Evolutionary conservation across 2,329 filamentous ascomycete species (phyloP).

Genomic region (Alternaria metachromatica): DNA sequence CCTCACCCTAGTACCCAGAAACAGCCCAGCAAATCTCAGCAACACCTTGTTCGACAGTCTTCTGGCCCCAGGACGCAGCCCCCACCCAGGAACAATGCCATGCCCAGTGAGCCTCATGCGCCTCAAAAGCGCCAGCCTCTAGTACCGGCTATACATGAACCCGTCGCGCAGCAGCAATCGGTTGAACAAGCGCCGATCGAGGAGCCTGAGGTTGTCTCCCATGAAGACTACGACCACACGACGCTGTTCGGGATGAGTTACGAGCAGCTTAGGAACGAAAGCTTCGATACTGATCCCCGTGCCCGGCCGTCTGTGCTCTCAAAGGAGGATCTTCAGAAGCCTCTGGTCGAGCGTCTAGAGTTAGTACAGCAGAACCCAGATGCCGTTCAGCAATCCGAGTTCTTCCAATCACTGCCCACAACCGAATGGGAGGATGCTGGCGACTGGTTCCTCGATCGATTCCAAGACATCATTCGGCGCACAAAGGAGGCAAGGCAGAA

Average conservation of each 20-base stretch:
- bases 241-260: conserved; percentile 56
- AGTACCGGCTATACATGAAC: conserved; percentile 7
- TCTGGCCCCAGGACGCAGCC: neutral
- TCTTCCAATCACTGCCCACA: conserved; percentile 61
- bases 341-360: conserved; percentile 38
- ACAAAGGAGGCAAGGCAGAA: conserved; percentile 61
- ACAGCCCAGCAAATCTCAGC: neutral
- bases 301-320: conserved; percentile 18
- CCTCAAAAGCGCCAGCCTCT: conserved; percentile 3
- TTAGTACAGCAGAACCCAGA: conserved; percentile 33
- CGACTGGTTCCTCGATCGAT: conserved; percentile 65
- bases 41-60: conserved; percentile 1
- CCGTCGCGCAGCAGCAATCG: conserved; percentile 9
- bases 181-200: conserved; percentile 11
- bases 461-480: conserved; percentile 58
- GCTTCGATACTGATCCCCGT: conserved; percentile 54
- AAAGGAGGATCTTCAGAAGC: conserved; percentile 33
- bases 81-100: neutral
- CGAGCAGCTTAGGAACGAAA: conserved; percentile 56
- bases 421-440: conserved; percentile 68
- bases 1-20: neutral
- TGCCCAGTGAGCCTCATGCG: conserved; percentile 2
- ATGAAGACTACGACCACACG: conserved; percentile 56
- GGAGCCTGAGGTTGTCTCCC: conserved; percentile 10
- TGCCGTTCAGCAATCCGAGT: conserved; percentile 52